phyloP scores from a whole-genome alignment of 1,284 basidiomycete species.

The Trametes polyzona region DNA sequence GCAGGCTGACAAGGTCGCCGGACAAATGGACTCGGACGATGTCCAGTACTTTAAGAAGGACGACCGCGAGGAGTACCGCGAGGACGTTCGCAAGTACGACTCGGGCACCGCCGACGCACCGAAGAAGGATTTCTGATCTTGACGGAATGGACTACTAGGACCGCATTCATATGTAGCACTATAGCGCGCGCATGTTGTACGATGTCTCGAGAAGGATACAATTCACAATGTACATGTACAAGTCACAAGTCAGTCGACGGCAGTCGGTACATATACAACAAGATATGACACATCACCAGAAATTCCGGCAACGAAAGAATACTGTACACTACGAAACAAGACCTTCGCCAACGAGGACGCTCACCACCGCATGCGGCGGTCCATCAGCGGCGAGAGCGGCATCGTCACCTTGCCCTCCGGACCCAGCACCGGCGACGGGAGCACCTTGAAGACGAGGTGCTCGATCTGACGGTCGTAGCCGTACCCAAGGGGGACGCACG shows the following conservation, averaged over 20 bases:
- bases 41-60: conserved; percentile 31
- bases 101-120: conserved; percentile 27
- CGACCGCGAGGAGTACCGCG: conserved; percentile 25
- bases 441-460: too few species aligned
- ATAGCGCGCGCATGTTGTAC: neutral
- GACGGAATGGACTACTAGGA: neutral
- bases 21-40: conserved; percentile 31
- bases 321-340: neutral
- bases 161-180: neutral
- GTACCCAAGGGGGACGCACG: too few species aligned
- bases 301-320: too few species aligned
- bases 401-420: too few species aligned
- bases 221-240: neutral
- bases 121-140: conserved; percentile 18
- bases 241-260: too few species aligned
- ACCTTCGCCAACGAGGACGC: neutral
- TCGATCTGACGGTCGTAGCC: too few species aligned
- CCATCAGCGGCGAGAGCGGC: too few species aligned
- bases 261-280: neutral
- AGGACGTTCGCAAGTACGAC: conserved; percentile 26
- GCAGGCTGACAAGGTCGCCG: conserved; percentile 36
- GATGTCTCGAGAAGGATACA: neutral
- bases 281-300: neutral
- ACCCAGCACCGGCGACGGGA: too few species aligned
- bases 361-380: too few species aligned